Base-by-base conservation (phyloP, 2,329 filamentous ascomycete species). In the Botrytis fragariae region DNA sequence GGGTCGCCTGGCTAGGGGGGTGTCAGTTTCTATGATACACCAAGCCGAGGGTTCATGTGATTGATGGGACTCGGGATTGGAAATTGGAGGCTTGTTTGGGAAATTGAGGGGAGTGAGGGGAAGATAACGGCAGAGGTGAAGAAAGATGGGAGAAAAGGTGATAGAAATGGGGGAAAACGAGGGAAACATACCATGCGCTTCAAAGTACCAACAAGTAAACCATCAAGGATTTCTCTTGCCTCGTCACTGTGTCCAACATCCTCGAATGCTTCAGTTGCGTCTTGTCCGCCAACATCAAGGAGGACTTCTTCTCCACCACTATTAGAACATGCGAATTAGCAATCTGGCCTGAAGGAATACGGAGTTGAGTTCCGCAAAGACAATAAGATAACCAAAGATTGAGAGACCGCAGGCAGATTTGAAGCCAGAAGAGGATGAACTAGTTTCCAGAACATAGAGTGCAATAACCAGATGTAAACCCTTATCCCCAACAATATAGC, bases 201-300 rank as follows among this genome's bases (percentile, higher is more conserved):
- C 83, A 98, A 84, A 54, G 82, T 87, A 77, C 93, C 95, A 78
- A 96, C 88, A 70, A 90, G 84, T 77, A 97, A 86, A 81, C 90
- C 89, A 45, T 92, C 90, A 73, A 99, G 90, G 78, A 97, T 95
- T 87, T 98, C 95, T 78, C 96, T 92, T 78, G 96, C 96, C 88
- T 99, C 96, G 84, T 99, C 96, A 81, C 93, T 97, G 92, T 99
- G 96, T 82, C 96, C 96, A 81, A 99, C 96, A 85, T 99, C 96
- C 87, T 99, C 96, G 83, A 99, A 99, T 75, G 96, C 95, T 86
- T 98, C 96, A 80, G 95, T 97, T 81, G 93, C 92, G 84, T 99
- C 96, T 86, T 97, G 95, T 79, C 96, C 96, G 81, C 88, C 96
- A 77, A 98, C 95, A 79, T 99, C 96, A 79, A 99, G 92, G 76